phyloP scores from a whole-genome alignment of 768 basidiomycete genomes.

The Basidioascus undulatus region DNA sequence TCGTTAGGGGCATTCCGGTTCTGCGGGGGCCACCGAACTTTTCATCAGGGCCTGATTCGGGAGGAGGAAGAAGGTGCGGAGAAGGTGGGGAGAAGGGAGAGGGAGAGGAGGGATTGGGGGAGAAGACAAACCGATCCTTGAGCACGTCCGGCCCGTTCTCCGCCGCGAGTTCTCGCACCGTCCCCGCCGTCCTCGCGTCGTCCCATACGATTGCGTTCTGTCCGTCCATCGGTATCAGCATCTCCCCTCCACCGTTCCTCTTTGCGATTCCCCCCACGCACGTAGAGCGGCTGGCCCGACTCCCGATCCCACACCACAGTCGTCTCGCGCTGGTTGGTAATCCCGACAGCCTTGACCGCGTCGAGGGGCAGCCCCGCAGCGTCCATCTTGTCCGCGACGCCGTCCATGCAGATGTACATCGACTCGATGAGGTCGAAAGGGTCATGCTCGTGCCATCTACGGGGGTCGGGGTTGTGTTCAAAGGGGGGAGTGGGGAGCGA shows the following conservation, averaged over 20 bases:
- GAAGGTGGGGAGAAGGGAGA: background rate
- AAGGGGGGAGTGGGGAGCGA: too few relatives aligned
- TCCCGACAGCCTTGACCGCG: too few relatives aligned
- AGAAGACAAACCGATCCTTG: conserved; percentile 20
- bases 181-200: conserved; percentile 71
- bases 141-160: conserved; percentile 40
- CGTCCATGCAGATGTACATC: too few relatives aligned
- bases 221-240: too few relatives aligned
- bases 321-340: too few relatives aligned
- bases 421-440: too few relatives aligned
- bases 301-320: conserved; percentile 74
- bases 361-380: too few relatives aligned
- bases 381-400: too few relatives aligned
- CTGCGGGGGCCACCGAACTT: too few relatives aligned
- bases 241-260: background rate
- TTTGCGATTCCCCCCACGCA: conserved; percentile 8
- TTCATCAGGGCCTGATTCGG: background rate
- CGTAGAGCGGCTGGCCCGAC: conserved; percentile 71
- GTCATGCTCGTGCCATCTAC: too few relatives aligned
- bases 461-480: too few relatives aligned
- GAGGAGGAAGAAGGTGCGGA: background rate
- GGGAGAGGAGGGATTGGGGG: background rate
- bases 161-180: conserved; percentile 61
- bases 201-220: conserved; percentile 86
- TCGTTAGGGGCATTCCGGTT: conserved; percentile 81